These are phyloP conservation scores for Cyclostephanos tholiformis DNA, from an alignment of 108 stramenopile genomes.

Conservation along the genomic window DNA sequence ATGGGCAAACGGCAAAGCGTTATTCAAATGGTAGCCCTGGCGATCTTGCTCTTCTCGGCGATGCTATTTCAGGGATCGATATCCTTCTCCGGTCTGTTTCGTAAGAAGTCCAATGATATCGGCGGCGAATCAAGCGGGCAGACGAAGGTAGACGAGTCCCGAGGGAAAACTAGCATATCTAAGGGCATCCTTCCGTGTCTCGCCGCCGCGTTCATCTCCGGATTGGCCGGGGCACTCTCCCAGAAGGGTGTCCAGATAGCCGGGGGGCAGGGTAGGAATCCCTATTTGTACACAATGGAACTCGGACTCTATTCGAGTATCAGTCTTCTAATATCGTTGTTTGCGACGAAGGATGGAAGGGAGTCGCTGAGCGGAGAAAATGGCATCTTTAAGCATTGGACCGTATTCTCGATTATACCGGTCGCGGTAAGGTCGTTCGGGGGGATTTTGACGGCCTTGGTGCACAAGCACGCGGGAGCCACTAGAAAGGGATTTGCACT, in stretches of 20 bases:
- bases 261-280: slow-evolving; percentile 64
- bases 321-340: slow-evolving; percentile 52
- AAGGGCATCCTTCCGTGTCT: slow-evolving; percentile 74
- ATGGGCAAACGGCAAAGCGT: slow-evolving; percentile 79
- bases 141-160: slow-evolving; percentile 10
- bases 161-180: slow-evolving; percentile 41
- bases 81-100: slow-evolving; percentile 35
- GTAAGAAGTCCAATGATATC: slow-evolving; percentile 16
- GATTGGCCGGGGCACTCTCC: slow-evolving; percentile 83
- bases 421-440: slow-evolving; percentile 67
- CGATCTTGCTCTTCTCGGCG: slow-evolving; percentile 72
- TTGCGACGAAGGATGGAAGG: slow-evolving; percentile 47
- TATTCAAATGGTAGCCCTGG: slow-evolving; percentile 78
- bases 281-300: slow-evolving; percentile 82
- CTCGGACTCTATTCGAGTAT: slow-evolving; percentile 59
- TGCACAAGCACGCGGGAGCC: slow-evolving; percentile 77
- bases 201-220: slow-evolving; percentile 75
- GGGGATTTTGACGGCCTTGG: slow-evolving; percentile 80
- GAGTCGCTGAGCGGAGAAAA: slow-evolving; percentile 45
- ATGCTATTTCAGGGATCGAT: slow-evolving; percentile 68
- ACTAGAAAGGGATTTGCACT: slow-evolving; percentile 78
- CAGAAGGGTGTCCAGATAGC: slow-evolving; percentile 82
- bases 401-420: slow-evolving; percentile 53
- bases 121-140: not conserved
- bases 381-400: slow-evolving; percentile 49